Evolutionary conservation across 257 asterid species (phyloP).

Genomic region (Nicotiana tabacum): DNA sequence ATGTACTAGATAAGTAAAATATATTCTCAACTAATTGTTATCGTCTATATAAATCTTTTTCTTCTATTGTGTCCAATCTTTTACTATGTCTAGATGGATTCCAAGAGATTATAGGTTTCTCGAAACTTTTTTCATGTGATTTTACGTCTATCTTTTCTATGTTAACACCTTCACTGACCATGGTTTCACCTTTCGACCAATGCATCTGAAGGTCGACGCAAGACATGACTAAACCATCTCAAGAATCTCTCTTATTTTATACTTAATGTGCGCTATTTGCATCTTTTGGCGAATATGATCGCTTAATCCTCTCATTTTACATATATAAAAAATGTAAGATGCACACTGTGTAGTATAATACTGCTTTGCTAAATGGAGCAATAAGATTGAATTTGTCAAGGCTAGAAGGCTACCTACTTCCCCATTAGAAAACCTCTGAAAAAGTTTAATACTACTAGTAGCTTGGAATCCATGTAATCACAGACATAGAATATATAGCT

Average conservation of each 20-base stretch:
- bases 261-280: neutral
- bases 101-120: too few species aligned
- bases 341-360: neutral
- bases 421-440: neutral
- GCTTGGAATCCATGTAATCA: neutral
- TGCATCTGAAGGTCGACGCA: neutral
- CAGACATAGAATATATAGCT: too few species aligned
- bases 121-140: too few species aligned
- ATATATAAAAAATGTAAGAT: neutral
- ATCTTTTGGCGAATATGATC: neutral
- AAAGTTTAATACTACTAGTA: neutral
- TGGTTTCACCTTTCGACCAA: neutral
- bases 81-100: neutral
- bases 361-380: neutral
- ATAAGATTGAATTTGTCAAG: neutral
- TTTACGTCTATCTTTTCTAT: neutral
- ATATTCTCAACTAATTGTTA: neutral
- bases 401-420: neutral
- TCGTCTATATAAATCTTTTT: neutral
- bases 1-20: neutral
- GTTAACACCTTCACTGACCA: neutral
- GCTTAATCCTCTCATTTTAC: neutral
- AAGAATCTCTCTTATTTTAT: neutral
- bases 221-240: neutral
- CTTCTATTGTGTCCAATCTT: neutral